These are phyloP conservation scores for Solanum appendiculatum DNA, from an alignment of 257 asterid species.

Conservation along the genomic window DNA sequence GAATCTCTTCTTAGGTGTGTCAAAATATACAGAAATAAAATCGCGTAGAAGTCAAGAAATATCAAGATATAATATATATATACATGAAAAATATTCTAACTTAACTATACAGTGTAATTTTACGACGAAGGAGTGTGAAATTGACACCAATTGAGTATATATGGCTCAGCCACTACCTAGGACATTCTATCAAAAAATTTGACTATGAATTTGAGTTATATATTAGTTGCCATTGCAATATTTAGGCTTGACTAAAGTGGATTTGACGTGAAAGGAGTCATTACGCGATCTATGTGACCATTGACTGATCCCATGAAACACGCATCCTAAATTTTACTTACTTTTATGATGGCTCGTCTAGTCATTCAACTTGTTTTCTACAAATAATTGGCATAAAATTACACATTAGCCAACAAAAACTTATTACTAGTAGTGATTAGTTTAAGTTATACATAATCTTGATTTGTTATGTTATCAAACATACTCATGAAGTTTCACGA, in stretches of 20 bases:
- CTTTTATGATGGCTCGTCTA: not conserved
- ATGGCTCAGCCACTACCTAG: too few species aligned
- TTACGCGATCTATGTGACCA: not conserved
- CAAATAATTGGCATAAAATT: not conserved
- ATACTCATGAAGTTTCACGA: too few species aligned
- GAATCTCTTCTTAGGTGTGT: too few species aligned
- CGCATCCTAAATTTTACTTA: not conserved
- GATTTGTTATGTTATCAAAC: not conserved
- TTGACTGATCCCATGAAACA: not conserved
- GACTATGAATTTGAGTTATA: not conserved
- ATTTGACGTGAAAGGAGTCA: not conserved
- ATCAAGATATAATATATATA: too few species aligned
- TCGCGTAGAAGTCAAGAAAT: too few species aligned
- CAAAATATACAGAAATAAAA: too few species aligned
- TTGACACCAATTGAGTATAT: too few species aligned
- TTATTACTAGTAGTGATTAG: not conserved
- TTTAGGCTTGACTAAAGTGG: not conserved
- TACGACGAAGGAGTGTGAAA: too few species aligned
- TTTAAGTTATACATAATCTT: not conserved
- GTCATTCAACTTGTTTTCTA: not conserved
- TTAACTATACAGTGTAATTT: too few species aligned
- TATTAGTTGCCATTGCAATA: not conserved
- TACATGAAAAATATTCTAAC: too few species aligned
- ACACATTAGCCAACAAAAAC: not conserved
- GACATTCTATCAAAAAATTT: not conserved